Conservation (phyloP, 345 rosid species). For the Raphanus sativus region DNA sequence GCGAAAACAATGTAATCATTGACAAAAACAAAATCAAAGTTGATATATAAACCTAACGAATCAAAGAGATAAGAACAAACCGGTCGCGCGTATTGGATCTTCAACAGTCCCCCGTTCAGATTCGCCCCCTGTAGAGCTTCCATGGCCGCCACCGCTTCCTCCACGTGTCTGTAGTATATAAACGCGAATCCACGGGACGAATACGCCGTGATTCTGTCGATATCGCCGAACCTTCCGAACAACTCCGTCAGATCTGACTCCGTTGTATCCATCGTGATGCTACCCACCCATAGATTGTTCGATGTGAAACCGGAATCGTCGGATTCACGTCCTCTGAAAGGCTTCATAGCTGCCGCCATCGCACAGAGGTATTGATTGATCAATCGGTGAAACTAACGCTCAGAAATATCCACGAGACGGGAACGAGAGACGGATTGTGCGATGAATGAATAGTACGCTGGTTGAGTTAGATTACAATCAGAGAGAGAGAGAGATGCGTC, state of each 20-base stretch:
- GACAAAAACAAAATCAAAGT: slow-evolving; percentile 3
- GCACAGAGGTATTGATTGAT: not conserved
- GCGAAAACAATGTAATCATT: not conserved
- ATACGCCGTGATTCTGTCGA: slow-evolving; percentile 75
- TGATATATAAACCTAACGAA: slow-evolving; percentile 42
- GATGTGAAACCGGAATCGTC: slow-evolving; percentile 48
- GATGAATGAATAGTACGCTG: not conserved
- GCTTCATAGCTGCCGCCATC: slow-evolving; percentile 50
- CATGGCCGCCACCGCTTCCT: slow-evolving; percentile 82
- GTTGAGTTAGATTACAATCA: not conserved
- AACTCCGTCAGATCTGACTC: slow-evolving; percentile 70
- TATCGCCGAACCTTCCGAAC: slow-evolving; percentile 63
- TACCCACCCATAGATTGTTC: slow-evolving; percentile 86
- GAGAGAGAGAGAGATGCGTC: not conserved
- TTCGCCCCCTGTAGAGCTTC: slow-evolving; percentile 67
- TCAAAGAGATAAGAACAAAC: slow-evolving; percentile 73
- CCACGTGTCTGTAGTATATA: slow-evolving; percentile 70
- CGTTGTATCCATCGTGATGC: slow-evolving; percentile 53
- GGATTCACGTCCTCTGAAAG: slow-evolving; percentile 40
- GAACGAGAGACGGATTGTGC: not conserved
- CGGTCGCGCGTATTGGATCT: slow-evolving; percentile 98
- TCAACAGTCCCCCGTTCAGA: slow-evolving; percentile 62
- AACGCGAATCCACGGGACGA: slow-evolving; percentile 74
- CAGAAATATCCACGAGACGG: not conserved
- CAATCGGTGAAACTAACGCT: too few relatives aligned